A percentile compares a stretch with the other conserved stretches of the same genome.
phyloP scores from a whole-genome alignment of 23 red algal genomes.

The Gracilaria gracilis region DNA sequence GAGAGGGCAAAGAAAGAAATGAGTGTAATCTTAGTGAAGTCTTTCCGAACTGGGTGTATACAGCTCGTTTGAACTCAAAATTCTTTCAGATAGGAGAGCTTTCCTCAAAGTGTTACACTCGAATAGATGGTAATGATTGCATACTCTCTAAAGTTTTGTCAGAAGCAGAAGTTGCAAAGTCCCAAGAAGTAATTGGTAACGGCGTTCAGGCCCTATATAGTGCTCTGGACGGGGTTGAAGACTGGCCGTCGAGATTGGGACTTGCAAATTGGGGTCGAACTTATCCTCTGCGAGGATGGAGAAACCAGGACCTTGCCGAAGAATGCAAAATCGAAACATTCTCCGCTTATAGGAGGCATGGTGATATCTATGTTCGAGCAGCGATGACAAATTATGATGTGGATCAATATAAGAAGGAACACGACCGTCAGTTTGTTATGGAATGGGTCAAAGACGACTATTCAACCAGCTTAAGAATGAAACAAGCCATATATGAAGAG shows the following conservation, averaged over 20 bases:
- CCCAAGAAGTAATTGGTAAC: background rate
- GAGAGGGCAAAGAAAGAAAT: background rate
- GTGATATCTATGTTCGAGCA: conserved; percentile 5
- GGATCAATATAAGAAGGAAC: background rate
- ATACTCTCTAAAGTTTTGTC: background rate
- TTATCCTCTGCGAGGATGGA: background rate
- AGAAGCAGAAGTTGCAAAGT: background rate
- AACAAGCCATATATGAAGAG: background rate
- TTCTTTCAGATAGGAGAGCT: conserved; percentile 41
- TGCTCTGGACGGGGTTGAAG: background rate
- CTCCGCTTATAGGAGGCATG: background rate
- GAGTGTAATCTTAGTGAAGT: background rate
- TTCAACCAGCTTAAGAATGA: conserved; percentile 8
- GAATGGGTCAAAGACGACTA: conserved; percentile 31
- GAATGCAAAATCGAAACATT: conserved; percentile 19
- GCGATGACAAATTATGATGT: conserved; percentile 36
- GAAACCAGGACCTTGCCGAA: conserved; percentile 14
- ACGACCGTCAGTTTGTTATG: conserved; percentile 37
- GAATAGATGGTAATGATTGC: background rate
- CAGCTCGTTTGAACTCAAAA: conserved; percentile 10
- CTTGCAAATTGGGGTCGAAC: background rate
- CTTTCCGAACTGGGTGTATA: conserved; percentile 18
- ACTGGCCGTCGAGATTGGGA: background rate
- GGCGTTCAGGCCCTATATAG: background rate
- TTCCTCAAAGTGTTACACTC: background rate